These are phyloP conservation scores for Cyclostephanos invisitatus DNA, from an alignment of 108 stramenopile species.

Conservation along the genomic window DNA sequence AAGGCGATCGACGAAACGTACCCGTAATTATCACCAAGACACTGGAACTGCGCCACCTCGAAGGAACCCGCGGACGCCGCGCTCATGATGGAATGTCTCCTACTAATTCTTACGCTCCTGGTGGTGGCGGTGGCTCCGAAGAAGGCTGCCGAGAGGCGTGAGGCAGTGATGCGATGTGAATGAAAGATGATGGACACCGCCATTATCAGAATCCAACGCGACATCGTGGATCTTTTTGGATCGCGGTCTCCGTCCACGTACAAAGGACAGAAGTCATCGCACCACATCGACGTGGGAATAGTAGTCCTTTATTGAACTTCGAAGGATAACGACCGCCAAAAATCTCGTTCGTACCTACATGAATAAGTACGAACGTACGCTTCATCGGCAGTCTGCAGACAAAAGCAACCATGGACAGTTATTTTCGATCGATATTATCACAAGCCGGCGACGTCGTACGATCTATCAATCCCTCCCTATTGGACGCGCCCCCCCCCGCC, in stretches of 20 bases:
- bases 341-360: no score
- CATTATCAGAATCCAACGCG: neutral
- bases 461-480: slow-evolving; percentile 40
- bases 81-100: slow-evolving; percentile 10
- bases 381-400: no score
- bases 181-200: neutral
- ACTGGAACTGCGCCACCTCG: slow-evolving; percentile 62
- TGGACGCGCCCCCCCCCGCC: slow-evolving; percentile 35
- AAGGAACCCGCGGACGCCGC: slow-evolving; percentile 18
- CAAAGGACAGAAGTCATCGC: no score
- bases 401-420: neutral
- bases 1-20: slow-evolving; percentile 16
- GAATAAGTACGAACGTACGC: no score
- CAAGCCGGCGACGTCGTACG: slow-evolving; percentile 29
- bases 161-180: neutral
- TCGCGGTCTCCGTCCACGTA: no score
- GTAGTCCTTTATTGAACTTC: no score
- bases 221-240: neutral
- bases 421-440: slow-evolving; percentile 8
- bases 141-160: neutral
- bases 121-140: neutral
- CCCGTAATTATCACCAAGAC: slow-evolving; percentile 77
- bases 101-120: neutral
- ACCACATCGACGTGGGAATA: no score
- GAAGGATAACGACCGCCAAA: no score